Base-by-base conservation (phyloP, 2,329 filamentous ascomycete species). In the Cladosporium velox region DNA sequence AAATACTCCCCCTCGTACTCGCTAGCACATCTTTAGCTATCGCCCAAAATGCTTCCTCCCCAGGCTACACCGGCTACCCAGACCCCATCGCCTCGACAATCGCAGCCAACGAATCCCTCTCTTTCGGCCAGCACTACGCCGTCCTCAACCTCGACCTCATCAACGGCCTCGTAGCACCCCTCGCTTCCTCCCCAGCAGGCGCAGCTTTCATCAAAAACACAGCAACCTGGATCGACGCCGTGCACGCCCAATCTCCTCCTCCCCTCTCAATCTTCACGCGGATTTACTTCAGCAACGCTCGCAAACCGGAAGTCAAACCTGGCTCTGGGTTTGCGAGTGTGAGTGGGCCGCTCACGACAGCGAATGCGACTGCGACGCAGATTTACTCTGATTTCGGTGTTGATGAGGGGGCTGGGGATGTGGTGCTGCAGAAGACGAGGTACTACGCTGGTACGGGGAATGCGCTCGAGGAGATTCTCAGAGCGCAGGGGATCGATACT, bases 71-170 rank as follows among this genome's bases (percentile, higher is more conserved):
- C 63, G 63, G 62, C 64, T 62, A 65, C 26, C 67, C 69, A 8
- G 54, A 67, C 66, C 67, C 66, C 65, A 72, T 73, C 55, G 38
- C 69, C 59, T 70, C 70, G 21, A 72, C 71, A 30, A 66, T 74
- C 57, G 59, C 70, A 4, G 51, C 54, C n/a, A 70, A 69, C 64
- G 59, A 55, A 30, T 69, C 65, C 55, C 65, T 76, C 38, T 67
- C 70, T 38, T 79, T 80, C 68, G 78, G 77, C 64, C 63, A 70
- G 11, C 70, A 77, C 69, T 80, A 79, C 68, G 79, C 78, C 1
- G 72, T 81, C 65, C 77, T 81, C 51, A 80, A 82, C 68, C 73
- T 82, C n/a, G 80, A 82, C 69, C 69, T 78, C 14, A 80, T 80
- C 73, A 72, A 75, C 28, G 71, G 72, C 54, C 74, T 82, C 5